These are phyloP conservation scores for Xerocomellus dryophilus DNA, from an alignment of 768 basidiomycete genomes.

Conservation along the genomic window DNA sequence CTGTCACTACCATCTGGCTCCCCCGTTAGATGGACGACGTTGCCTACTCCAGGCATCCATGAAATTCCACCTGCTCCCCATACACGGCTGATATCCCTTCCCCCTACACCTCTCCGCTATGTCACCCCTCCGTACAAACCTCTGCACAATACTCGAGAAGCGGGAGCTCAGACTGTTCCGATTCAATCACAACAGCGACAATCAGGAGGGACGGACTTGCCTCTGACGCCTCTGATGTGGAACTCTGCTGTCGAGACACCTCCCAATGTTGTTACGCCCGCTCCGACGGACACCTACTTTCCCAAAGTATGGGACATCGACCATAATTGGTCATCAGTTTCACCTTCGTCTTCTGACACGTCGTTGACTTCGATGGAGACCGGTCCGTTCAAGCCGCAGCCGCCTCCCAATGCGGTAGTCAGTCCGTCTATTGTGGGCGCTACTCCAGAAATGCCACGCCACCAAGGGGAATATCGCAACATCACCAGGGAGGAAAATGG, in stretches of 20 bases:
- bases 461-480: slow-evolving; percentile 70
- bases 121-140: slow-evolving; percentile 16
- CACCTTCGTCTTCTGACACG: slow-evolving; percentile 31
- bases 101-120: slow-evolving; percentile 33
- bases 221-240: slow-evolving; percentile 71
- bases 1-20: slow-evolving; percentile 31
- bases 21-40: slow-evolving; percentile 44
- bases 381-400: slow-evolving; percentile 15
- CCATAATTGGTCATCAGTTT: slow-evolving; percentile 33
- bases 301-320: slow-evolving; percentile 84
- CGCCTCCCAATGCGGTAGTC: slow-evolving; percentile 46
- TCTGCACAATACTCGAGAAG: slow-evolving; percentile 14
- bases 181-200: slow-evolving; percentile 11
- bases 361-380: slow-evolving; percentile 22
- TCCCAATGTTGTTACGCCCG: slow-evolving; percentile 55
- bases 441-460: slow-evolving; percentile 65
- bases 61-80: slow-evolving; percentile 65
- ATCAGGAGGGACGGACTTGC: slow-evolving; percentile 42
- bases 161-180: slow-evolving; percentile 23
- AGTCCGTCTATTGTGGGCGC: slow-evolving; percentile 54
- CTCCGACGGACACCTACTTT: slow-evolving; percentile 73
- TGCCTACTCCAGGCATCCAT: slow-evolving; percentile 59
- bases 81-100: slow-evolving; percentile 47
- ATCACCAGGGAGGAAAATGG: slow-evolving; percentile 45
- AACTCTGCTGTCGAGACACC: slow-evolving; percentile 80